Evolutionary conservation across 2,329 filamentous ascomycete species (phyloP).

Genomic region (Grosmannia clavigera): DNA sequence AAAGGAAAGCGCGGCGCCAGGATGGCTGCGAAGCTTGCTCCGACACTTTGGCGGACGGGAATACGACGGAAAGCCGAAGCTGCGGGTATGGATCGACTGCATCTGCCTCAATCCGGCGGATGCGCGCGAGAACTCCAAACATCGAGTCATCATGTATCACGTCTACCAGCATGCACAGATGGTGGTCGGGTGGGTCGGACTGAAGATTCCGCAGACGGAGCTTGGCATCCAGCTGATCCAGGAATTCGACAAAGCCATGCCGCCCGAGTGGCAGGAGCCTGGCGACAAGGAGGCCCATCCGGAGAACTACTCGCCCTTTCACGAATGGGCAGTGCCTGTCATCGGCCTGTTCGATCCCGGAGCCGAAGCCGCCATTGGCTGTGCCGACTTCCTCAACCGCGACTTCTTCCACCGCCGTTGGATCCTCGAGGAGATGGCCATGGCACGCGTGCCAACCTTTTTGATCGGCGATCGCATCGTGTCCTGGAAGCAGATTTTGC

Average conservation of each 20-base stretch:
- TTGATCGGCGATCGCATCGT: background rate
- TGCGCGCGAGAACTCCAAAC: background rate
- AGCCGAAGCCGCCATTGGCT: background rate
- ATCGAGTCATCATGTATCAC: constrained; percentile 1
- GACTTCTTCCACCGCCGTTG: constrained; percentile 1
- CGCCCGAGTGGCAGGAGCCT: background rate
- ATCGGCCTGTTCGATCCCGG: background rate
- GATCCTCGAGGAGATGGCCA: constrained; percentile 4
- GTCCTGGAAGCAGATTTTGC: constrained; percentile 1
- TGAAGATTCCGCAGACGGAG: background rate
- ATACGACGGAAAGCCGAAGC: background rate
- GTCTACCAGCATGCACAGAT: constrained; percentile 1
- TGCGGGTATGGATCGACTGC: constrained; percentile 1
- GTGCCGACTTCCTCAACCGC: background rate
- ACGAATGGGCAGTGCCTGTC: background rate
- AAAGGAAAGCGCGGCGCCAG: background rate
- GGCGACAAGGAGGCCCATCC: background rate
- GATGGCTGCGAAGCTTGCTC: background rate
- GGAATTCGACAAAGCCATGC: background rate
- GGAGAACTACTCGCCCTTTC: background rate
- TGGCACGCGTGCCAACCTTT: background rate
- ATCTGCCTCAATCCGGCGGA: background rate
- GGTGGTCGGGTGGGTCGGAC: constrained; percentile 1
- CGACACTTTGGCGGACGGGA: background rate
- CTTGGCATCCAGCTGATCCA: background rate